Evolutionary conservation across 2,329 filamentous ascomycete species (phyloP).

Genomic region (Teratosphaeria destructans): DNA sequence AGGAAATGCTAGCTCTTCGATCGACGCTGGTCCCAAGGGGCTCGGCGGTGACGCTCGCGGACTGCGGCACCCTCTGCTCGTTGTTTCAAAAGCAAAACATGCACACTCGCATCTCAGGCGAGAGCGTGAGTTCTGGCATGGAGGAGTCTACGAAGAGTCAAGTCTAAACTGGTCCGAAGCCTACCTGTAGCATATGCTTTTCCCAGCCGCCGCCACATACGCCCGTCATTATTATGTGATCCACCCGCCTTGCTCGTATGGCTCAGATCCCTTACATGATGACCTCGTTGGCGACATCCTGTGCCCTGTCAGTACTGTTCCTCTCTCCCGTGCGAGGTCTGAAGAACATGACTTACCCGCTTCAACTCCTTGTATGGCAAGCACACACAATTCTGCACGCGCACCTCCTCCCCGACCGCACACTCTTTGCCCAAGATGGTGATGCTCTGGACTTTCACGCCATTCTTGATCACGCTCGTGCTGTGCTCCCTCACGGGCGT

Average conservation of each 20-base stretch:
- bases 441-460: constrained; percentile 96
- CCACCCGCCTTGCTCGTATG: not conserved
- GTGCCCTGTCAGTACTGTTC: not conserved
- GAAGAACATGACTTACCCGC: constrained; percentile 52
- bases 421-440: constrained; percentile 97
- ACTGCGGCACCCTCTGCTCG: too few species aligned
- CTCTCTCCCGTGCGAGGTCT: constrained; percentile 4
- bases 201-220: not conserved
- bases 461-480: constrained; percentile 93
- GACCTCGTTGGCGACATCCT: constrained; percentile 77
- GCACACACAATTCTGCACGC: constrained; percentile 96
- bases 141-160: not conserved
- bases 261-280: constrained; percentile 61
- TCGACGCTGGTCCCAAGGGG: too few species aligned
- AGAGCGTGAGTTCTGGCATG: not conserved
- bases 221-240: not conserved
- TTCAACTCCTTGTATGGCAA: constrained; percentile 97
- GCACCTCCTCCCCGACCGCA: constrained; percentile 81
- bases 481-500: constrained; percentile 79
- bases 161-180: not conserved
- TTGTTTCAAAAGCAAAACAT: not conserved
- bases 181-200: not conserved
- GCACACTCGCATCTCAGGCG: not conserved
- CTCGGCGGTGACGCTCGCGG: too few species aligned
- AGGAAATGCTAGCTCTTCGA: too few species aligned